Evolutionary conservation across 1,284 basidiomycete species (phyloP), one percentile per base, ranked within the genome.

Genomic region (Erythrobasidium hasegawianum): DNA sequence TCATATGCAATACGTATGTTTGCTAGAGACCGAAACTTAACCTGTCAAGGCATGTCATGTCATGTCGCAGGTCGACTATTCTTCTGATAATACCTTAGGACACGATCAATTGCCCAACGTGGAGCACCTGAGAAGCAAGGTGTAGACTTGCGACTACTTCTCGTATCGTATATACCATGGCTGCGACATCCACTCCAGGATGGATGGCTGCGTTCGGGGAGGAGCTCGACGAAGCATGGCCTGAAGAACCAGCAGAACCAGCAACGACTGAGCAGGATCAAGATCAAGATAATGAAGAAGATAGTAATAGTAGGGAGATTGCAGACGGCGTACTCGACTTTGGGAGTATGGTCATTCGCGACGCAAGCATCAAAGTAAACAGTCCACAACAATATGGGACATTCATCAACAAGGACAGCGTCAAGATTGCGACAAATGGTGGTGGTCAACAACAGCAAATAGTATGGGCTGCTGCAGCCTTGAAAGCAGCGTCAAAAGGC

Each of bases 281-380:
- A n/a, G 56, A 65, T 1, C 55, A 14, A 24, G 43, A 57, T 33
- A 40, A 45, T 38, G 43, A 50, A 0, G 61, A 64, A 9, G 26
- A 29, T 9, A 11, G 33, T n/a, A 24, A 16, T 16, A 16, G n/a
- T 3, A 18, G 50, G n/a, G 24, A 55, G 18, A 22, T 9, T 22
- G 39, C 26, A 39, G 41, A 16, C 16, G 11, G 18, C 38, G 24
- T n/a, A 47, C 13, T 65, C 13, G 62, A 65, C 26, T 65, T 65
- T 53, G 62, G 62, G 13, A 65, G 62, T 47, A 43, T 65, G 16
- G 62, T 53, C 26, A 58, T 65, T 26, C n/a, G 47, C 1, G 62
- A 65, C 24, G 47, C 33, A 41, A 22, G 27, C 56, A 13, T 49
- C 62, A 41, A 33, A 38, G 14, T 27, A 41, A n/a, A 27, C 33